A percentile compares a stretch with the other conserved stretches of the same genome.
phyloP scores from a whole-genome alignment of 2,329 filamentous ascomycete genomes.

The Chrysosphaeria jannelii region DNA sequence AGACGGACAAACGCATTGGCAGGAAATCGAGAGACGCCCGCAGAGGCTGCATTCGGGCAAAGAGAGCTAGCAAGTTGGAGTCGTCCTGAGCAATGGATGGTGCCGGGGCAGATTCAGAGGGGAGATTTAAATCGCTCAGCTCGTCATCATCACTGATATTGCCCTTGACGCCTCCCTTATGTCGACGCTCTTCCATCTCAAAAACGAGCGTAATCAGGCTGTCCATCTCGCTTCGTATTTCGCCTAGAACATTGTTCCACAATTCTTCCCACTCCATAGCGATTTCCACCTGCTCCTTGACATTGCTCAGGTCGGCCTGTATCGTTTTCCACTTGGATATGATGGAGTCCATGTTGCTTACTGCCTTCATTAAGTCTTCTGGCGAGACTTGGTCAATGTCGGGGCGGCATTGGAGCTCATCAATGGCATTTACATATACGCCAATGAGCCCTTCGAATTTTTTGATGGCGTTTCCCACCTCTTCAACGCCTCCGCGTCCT shows the following conservation, averaged over 20 bases:
- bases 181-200: slow-evolving; percentile 89
- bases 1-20: slow-evolving; percentile 75
- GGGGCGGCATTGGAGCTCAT: slow-evolving; percentile 49
- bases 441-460: slow-evolving; percentile 75
- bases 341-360: slow-evolving; percentile 71
- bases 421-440: slow-evolving; percentile 82
- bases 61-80: slow-evolving; percentile 61
- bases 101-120: slow-evolving; percentile 15
- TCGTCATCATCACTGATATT: slow-evolving; percentile 50
- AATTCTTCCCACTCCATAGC: slow-evolving; percentile 98
- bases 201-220: slow-evolving; percentile 43
- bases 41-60: slow-evolving; percentile 83
- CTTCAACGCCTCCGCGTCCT: slow-evolving; percentile 49
- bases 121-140: slow-evolving; percentile 12
- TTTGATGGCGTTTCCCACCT: slow-evolving; percentile 42
- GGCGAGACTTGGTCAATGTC: slow-evolving; percentile 46
- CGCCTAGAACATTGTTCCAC: slow-evolving; percentile 77
- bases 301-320: slow-evolving; percentile 40
- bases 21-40: slow-evolving; percentile 83
- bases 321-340: slow-evolving; percentile 63
- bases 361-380: slow-evolving; percentile 42
- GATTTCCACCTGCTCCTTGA: slow-evolving; percentile 78
- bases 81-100: slow-evolving; percentile 42
- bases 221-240: slow-evolving; percentile 58
- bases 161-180: slow-evolving; percentile 25